Base-by-base conservation (phyloP, 2,329 filamentous ascomycete species). In the Paraphaeosphaeria minitans region DNA sequence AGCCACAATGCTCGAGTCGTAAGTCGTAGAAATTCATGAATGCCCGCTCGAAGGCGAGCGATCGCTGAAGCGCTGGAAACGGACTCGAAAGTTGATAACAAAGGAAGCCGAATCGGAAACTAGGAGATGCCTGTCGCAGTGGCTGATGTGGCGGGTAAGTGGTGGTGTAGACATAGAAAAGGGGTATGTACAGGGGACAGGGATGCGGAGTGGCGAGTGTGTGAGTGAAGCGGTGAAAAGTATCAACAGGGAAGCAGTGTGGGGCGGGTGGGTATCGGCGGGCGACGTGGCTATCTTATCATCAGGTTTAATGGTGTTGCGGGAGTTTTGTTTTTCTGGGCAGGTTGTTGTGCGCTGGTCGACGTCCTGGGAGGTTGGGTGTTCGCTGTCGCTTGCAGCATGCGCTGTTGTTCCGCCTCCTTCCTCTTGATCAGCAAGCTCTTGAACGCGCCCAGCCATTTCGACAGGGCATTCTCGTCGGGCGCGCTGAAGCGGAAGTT, bases 391-490 rank as follows among this genome's bases (percentile, higher is more conserved):
- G 61, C 24, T 43, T 68, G 61, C 1, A 60, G 61, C 51, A 59
- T 58, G 35, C 66, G 68, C 45, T 71, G 69, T 37, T 69, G 62
- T 41, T 69, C 66, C 16, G 64, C 69, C 37, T 90, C 89, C 65
- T 85, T 86, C 55, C 90, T 82, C 79, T 88, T 92, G 41, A 87
- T 85, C 42, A 95, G 79, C 57, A 94, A 79, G 73, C 93, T 97
- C 80, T 98, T 98, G 79, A 97, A 88, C 0, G 93, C 91, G 2
- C 94, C 95, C 0, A 99, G 83, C 80, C 92, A 96, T 64, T 89
- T 89, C 41, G 93, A 88, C 57, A 98, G 80, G 1, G 85, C 83
- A 69, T 97, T 92, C 75, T 99, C 95, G 69, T 92, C 88, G 21
- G 86, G 82, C 0, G 93, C 80, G 63, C 80, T 82, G 66, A 83